A percentile compares a stretch with the other conserved stretches of the same genome.
Evolutionary conservation across 148 eudicot species (phyloP).

Genomic region (Beta vulgaris): DNA sequence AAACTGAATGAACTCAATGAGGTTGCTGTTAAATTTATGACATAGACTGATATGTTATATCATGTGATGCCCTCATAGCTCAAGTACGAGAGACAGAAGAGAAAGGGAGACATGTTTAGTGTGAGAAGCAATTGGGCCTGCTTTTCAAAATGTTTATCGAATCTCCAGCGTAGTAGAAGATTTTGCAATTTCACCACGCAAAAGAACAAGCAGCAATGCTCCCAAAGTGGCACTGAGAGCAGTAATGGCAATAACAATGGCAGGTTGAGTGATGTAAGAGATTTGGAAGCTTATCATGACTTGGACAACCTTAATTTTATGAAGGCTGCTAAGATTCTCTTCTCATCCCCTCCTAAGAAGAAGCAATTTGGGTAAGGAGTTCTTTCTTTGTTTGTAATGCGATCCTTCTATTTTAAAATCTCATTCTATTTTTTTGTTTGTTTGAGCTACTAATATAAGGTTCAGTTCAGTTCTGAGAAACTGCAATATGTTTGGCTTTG

Average conservation of each 20-base stretch:
- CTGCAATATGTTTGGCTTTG: constrained; percentile 8
- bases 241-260: constrained; percentile 4
- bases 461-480: constrained; percentile 17
- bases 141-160: constrained; percentile 27
- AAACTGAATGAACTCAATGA: too few species aligned
- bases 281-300: constrained; percentile 47
- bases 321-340: constrained; percentile 79
- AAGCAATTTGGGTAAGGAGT: constrained; percentile 69
- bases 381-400: not conserved
- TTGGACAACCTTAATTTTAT: constrained; percentile 70
- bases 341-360: constrained; percentile 45
- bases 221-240: constrained; percentile 3
- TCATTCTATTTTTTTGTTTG: too few species aligned
- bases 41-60: too few species aligned
- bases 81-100: too few species aligned
- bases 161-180: constrained; percentile 3
- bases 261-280: constrained; percentile 27
- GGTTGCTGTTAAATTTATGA: too few species aligned
- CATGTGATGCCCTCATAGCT: too few species aligned
- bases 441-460: too few species aligned
- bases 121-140: constrained; percentile 31
- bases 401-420: not conserved
- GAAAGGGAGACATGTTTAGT: constrained; percentile 25
- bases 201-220: constrained; percentile 19
- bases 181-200: constrained; percentile 31